Evolutionary conservation across 1,284 basidiomycete genomes (phyloP).

Genomic region (Pascua sp.): DNA sequence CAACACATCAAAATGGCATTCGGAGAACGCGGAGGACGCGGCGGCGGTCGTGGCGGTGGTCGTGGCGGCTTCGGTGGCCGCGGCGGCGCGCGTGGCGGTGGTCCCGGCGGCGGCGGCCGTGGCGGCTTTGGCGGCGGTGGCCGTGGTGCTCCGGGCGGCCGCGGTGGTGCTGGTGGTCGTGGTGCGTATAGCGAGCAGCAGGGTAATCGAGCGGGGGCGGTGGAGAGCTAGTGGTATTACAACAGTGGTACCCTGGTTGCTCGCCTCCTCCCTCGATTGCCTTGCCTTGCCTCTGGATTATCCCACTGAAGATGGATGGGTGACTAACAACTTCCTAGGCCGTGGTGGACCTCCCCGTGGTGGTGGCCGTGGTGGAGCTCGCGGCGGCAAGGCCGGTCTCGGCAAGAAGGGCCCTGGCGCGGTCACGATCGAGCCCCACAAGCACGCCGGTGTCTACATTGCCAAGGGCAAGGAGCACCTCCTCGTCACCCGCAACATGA

Average conservation of each 20-base stretch:
- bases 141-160: slow-evolving; percentile 33
- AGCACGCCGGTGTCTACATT: slow-evolving; percentile 89
- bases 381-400: slow-evolving; percentile 53
- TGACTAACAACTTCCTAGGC: neutral
- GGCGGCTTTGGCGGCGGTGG: slow-evolving; percentile 26
- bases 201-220: too few species aligned
- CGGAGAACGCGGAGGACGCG: slow-evolving; percentile 53
- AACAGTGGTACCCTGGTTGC: too few species aligned
- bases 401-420: slow-evolving; percentile 74
- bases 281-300: too few species aligned
- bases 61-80: slow-evolving; percentile 50
- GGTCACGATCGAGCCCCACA: slow-evolving; percentile 90
- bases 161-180: slow-evolving; percentile 26
- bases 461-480: slow-evolving; percentile 91
- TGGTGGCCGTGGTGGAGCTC: slow-evolving; percentile 51
- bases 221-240: too few species aligned
- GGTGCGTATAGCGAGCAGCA: slow-evolving; percentile 20
- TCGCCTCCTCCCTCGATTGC: neutral
- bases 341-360: slow-evolving; percentile 48
- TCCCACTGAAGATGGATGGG: too few species aligned
- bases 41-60: slow-evolving; percentile 44
- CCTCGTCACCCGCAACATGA: slow-evolving; percentile 95
- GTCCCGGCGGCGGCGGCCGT: slow-evolving; percentile 35
- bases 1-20: slow-evolving; percentile 44
- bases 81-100: slow-evolving; percentile 41